These are phyloP conservation scores for Metschnikowia orientalis DNA, from an alignment of 805 yeast species.

Conservation along the genomic window DNA sequence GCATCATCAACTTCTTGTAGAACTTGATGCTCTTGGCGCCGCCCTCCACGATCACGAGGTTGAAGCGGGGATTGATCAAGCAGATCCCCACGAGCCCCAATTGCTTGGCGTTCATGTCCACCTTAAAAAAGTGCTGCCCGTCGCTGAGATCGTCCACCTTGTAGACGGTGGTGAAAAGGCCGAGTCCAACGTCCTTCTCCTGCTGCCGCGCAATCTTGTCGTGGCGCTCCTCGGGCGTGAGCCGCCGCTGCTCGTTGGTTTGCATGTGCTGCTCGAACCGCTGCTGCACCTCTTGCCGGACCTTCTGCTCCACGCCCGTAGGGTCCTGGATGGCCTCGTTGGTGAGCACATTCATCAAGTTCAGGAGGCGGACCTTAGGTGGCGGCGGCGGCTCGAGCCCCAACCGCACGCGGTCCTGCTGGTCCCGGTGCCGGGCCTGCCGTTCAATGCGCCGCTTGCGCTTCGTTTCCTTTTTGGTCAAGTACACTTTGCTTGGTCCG, in stretches of 20 bases:
- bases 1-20: slow-evolving; percentile 56
- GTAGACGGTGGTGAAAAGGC: slow-evolving; percentile 57
- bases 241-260: slow-evolving; percentile 58
- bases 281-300: slow-evolving; percentile 61
- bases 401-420: slow-evolving; percentile 69
- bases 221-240: slow-evolving; percentile 53
- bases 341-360: slow-evolving; percentile 81
- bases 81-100: slow-evolving; percentile 61
- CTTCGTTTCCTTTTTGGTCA: slow-evolving; percentile 76
- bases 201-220: slow-evolving; percentile 45
- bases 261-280: slow-evolving; percentile 56
- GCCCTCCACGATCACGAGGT: slow-evolving; percentile 72
- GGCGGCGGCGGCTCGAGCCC: slow-evolving; percentile 87
- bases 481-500: slow-evolving; percentile 40
- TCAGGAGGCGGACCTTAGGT: slow-evolving; percentile 80
- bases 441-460: slow-evolving; percentile 69
- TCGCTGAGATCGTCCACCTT: slow-evolving; percentile 49
- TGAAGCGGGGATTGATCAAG: slow-evolving; percentile 42
- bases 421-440: slow-evolving; percentile 56
- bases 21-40: slow-evolving; percentile 56
- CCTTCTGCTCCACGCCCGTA: slow-evolving; percentile 73
- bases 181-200: slow-evolving; percentile 47
- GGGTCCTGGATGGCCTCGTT: slow-evolving; percentile 87
- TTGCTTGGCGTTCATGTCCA: slow-evolving; percentile 79
- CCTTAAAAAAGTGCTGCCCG: slow-evolving; percentile 66